Base-by-base conservation (phyloP, 2,329 filamentous ascomycete genomes). In the Fusarium pilosicola region DNA sequence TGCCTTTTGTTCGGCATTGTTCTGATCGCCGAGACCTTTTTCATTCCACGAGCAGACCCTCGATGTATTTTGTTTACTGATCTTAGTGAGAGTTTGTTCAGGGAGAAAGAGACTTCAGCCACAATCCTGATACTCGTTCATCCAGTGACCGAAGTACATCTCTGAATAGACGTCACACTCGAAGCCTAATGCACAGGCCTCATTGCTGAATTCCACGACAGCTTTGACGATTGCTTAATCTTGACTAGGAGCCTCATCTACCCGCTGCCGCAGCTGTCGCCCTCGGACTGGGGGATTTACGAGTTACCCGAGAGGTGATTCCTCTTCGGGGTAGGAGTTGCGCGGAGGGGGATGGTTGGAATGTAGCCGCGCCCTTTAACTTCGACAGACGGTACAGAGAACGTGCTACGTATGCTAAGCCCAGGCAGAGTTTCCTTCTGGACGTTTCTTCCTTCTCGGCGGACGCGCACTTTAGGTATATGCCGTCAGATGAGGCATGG, bases 71-170 rank as follows among this genome's bases (percentile, higher is more conserved):
- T 52, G 55, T 36, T 51, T 61, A 38, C 62, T 73, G 49, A 55
- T 64, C 49, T 32, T 58, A 42, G 14, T 14, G 38, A 58, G 30
- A 61, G 62, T 64, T 74, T 49, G 30, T 28, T 26, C 14, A 45
- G 61, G 55, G 51, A 41, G 49, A 18, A 58, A 69, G 44, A 49
- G 48, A 65, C 71, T 74, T 74, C 20, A 74, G 71, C 71, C 71
- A 74, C 64, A 42, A 54, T 49, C 60, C 32, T 52, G 24, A 42
- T 69, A 24, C 49, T 34, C 49, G 39, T 42, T 49, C 22, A 65
- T 26, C 26, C 26, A 26, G 30, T 34, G 13, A 41, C 49, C 41
- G 32, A 32, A 14, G 5, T 30, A 49, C 20, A 32, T 39, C 26
- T 26, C 18, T 62, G 51, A 69, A 49, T n/a, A 48, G 36, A 55